Evolutionary conservation across 2,329 filamentous ascomycete genomes (phyloP), one percentile per base, ranked within the genome.

Genomic region (Tolypocladium ovalisporum): DNA sequence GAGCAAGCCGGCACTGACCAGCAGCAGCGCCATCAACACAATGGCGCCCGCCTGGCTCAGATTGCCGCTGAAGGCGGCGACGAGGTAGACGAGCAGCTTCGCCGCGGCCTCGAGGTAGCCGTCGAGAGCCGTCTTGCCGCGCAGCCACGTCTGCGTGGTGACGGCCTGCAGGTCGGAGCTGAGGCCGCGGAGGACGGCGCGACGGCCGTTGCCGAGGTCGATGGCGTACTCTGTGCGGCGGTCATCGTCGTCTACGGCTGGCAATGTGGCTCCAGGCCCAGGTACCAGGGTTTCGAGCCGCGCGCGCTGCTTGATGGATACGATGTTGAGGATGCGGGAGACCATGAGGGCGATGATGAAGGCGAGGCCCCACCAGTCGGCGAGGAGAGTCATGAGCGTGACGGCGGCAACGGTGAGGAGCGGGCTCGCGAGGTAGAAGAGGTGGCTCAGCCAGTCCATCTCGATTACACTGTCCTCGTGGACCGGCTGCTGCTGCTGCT

Each of bases 131-230:
- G 78, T 81, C 66, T 79, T 76, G 42, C 76, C 70, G 13, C 76
- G 72, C 52, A 87, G 67, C 83, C 82, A 86, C 34, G 74, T 64
- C 3, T 79, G 77, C 3, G 79, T 77, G 1, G 82, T 85, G 44
- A 86, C 75, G 35, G 82, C 82, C 57, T 81, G 81, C 8, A 86
- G 71, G 64, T 86, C 83, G 36, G 79, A 73, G 9, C 78, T 73
- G 4, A 72, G 65, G 5, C 84, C 84, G 34, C 76, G 75, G 47
- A 87, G 72, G 15, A 78, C 70, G 1, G 85, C 74, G 62, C 75
- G 76, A 0, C 77, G 73, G 47, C 79, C 79, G 29, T 75, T 71
- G 24, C 76, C 77, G 4, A 85, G 72, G 34, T 82, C 75, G 29
- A 85, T 70, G 2, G 78, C 68, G 55, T 85, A 76, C 61, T 83